These are phyloP conservation scores for Phytophthora pinifolia DNA, from an alignment of 352 stramenopile genomes.

Conservation along the genomic window DNA sequence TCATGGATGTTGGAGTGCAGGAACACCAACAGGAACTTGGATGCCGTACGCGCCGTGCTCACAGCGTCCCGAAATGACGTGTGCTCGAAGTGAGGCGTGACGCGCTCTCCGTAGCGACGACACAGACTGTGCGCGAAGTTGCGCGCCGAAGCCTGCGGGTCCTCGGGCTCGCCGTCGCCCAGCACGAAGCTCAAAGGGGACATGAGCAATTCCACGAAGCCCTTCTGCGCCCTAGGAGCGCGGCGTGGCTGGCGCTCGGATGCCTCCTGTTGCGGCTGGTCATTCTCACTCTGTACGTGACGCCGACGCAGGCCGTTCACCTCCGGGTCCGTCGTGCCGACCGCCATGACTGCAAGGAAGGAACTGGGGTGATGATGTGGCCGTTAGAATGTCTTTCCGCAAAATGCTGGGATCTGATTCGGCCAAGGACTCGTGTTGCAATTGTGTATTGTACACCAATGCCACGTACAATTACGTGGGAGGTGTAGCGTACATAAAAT, in stretches of 20 bases:
- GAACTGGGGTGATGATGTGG: constrained; percentile 8
- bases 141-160: constrained; percentile 57
- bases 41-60: constrained; percentile 71
- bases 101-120: constrained; percentile 51
- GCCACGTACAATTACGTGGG: too few species aligned
- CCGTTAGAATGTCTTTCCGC: constrained; percentile 8
- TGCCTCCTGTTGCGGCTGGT: constrained; percentile 1
- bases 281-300: constrained; percentile 25
- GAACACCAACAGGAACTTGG: constrained; percentile 86
- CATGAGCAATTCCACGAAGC: constrained; percentile 77
- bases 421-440: neutral
- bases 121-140: constrained; percentile 60
- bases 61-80: constrained; percentile 82
- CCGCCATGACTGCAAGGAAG: constrained; percentile 14
- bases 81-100: constrained; percentile 74
- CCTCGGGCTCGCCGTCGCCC: constrained; percentile 65
- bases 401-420: constrained; percentile 9
- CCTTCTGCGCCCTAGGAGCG: constrained; percentile 36
- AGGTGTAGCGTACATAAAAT: neutral
- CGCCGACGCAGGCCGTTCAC: constrained; percentile 35
- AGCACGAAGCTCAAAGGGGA: constrained; percentile 73
- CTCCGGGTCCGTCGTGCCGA: constrained; percentile 18
- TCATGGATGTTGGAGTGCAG: constrained; percentile 87
- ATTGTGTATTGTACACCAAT: neutral
- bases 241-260: constrained; percentile 7